Evolutionary conservation across 2,329 filamentous ascomycete genomes (phyloP).

Genomic region (Sclerotinia glacialis): DNA sequence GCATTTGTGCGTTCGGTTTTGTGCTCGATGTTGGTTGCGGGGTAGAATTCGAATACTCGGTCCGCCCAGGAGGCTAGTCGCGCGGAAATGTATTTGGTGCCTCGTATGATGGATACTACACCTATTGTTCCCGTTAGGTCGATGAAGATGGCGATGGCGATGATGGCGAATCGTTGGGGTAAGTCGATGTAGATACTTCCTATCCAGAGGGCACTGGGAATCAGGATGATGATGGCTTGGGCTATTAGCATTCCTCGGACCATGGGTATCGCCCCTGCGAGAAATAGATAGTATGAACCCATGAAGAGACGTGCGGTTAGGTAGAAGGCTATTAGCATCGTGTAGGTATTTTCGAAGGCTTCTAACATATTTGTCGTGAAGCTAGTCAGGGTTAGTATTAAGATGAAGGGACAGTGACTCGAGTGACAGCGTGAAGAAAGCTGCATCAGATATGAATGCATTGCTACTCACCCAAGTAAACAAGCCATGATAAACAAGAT

Average conservation of each 20-base stretch:
- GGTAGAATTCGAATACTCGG: conserved; percentile 55
- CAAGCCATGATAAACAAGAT: conserved; percentile 60
- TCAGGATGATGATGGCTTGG: conserved; percentile 45
- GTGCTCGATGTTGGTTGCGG: conserved; percentile 64
- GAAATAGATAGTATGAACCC: conserved; percentile 48
- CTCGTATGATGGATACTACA: conserved; percentile 45
- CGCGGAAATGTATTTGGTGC: conserved; percentile 33
- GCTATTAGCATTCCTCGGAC: conserved; percentile 54
- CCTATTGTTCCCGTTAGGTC: conserved; percentile 51
- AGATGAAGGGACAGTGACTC: background rate
- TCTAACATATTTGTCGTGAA: conserved; percentile 62
- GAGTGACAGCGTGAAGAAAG: background rate
- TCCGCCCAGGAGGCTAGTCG: conserved; percentile 29
- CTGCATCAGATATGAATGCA: background rate
- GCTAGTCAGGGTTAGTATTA: conserved; percentile 31
- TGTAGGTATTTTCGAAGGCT: conserved; percentile 55
- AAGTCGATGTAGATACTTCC: conserved; percentile 55
- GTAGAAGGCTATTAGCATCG: conserved; percentile 59
- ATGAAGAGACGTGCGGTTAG: conserved; percentile 55
- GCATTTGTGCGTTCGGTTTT: conserved; percentile 62
- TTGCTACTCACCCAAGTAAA: conserved; percentile 51
- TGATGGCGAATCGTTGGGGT: conserved; percentile 53
- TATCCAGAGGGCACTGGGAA: conserved; percentile 58
- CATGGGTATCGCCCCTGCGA: conserved; percentile 54
- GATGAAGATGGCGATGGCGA: conserved; percentile 54